Base-by-base conservation (phyloP, 805 yeast species). In the Cyberlindnera lachancei region DNA sequence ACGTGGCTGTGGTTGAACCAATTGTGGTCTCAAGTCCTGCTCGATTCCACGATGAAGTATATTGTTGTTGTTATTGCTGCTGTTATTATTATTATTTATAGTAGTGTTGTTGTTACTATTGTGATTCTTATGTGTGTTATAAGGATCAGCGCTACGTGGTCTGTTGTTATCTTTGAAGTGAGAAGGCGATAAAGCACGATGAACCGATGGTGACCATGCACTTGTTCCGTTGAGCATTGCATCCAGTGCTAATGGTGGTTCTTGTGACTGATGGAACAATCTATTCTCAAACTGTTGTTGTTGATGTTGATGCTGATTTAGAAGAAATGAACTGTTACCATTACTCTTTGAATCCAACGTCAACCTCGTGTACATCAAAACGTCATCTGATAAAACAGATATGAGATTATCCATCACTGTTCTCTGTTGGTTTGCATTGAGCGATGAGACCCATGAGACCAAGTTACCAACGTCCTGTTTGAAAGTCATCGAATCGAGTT, bases 331-430 rank as follows among this genome's bases (percentile, higher is more conserved):
- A n/a, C n/a, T n/a, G n/a, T n/a, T n/a, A n/a, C n/a, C n/a, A n/a
- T n/a, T n/a, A n/a, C n/a, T n/a, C n/a, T n/a, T 5, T 23, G 30
- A 15, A 25, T 25, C 76, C 34, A 74, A 43, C 41, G 65, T 68
- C 19, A 66, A 48, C 47, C 64, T 68, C 34, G 75, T 68, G 30
- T 72, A 61, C 22, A 64, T 56, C 39, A 73, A 52, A 12, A 69
- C 66, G 41, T 75, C 79, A 34, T 69, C 66, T 7, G 73, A 68
- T 42, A 75, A 53, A 36, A 61, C 59, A 29, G 65, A 57, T 37
- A 76, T 58, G 50, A 75, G 54, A 47, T 71, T 68, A 44, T 74
- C 80, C 37, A 73, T 61, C 53, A 73, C 68, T 30, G 69, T 58
- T 35, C 68, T 58, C 42, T 63, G 71, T 40, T 75, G 79, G 28